Base-by-base conservation (phyloP, 2,329 filamentous ascomycete genomes). In the Alternaria hordeiaustralica region DNA sequence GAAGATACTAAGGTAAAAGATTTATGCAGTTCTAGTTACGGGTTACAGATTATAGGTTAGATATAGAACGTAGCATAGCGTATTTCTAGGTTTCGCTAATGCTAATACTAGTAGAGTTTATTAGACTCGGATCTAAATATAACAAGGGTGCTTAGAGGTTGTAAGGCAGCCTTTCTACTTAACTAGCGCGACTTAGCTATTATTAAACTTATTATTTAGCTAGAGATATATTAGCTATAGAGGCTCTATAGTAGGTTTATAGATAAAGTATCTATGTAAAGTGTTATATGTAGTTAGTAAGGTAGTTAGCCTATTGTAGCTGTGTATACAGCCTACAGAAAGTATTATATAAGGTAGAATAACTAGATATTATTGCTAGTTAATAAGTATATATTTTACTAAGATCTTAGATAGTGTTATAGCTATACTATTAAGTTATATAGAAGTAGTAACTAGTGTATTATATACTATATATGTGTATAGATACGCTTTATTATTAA, bases 261-360 rank as follows among this genome's bases (percentile, higher is more conserved):
- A 30, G 26, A 18, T 56, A 30, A 0, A 15, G 4, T 13, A 28
- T 30, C 3, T n/a, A 0, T 13, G 13, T 13, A 2, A 11, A 20
- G 20, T 3, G 26, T 41, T 15, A 23, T 41, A 30, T 50, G 44
- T 58, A 45, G 45, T 26, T 18, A 33, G 21, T 25, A 23, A 21
- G 44, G 9, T 36, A 18, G 33, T 66, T 21, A 46, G 46, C 54
- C 58, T 51, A 46, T 26, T 51, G 58, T 61, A 63, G 63, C 63
- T 66, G 65, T 63, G 60, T 60, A 66, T 30, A 12, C 63, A 55
- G 51, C 64, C 64, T 43, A 57, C 60, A 55, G 26, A 53, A 30
- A 5, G 30, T 28, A 54, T 61, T 30, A 45, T 63, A 56, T 60
- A 46, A 66, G 63, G 60, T 63, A 61, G 58, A 60, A 53, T 47